A percentile compares a stretch with the other conserved stretches of the same genome.
Conservation (phyloP, 1,139 yeast genomes). For the Nadsonia commutata region DNA sequence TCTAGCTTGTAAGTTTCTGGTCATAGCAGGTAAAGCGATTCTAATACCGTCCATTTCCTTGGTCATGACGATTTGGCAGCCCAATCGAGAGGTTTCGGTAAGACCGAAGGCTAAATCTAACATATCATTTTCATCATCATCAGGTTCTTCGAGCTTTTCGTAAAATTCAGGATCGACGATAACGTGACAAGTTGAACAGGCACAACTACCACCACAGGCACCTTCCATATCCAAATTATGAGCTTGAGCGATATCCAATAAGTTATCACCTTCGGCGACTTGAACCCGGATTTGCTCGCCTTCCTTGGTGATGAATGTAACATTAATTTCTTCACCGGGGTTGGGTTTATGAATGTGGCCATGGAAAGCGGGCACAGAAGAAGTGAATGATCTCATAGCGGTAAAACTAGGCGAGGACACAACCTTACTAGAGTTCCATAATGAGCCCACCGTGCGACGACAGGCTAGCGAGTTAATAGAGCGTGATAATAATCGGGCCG, state of each 20-base stretch:
- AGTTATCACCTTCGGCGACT: conserved; percentile 83
- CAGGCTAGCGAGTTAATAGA: not conserved
- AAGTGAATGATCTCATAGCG: conserved; percentile 9
- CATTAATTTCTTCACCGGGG: conserved; percentile 83
- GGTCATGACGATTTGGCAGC: conserved; percentile 84
- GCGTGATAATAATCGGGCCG: not conserved
- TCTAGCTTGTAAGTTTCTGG: conserved; percentile 70
- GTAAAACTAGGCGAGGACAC: not conserved
- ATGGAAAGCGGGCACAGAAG: conserved; percentile 27
- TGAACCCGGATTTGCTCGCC: conserved; percentile 72
- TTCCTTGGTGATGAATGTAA: conserved; percentile 85
- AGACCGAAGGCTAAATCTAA: conserved; percentile 92
- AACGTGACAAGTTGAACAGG: conserved; percentile 94
- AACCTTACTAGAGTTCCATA: not conserved
- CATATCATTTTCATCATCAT: conserved; percentile 97
- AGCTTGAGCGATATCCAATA: conserved; percentile 91
- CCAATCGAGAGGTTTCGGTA: conserved; percentile 82
- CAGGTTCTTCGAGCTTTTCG: conserved; percentile 86
- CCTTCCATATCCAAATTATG: conserved; percentile 92
- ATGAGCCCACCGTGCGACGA: not conserved
- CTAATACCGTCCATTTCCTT: conserved; percentile 85
- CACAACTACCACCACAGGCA: conserved; percentile 98
- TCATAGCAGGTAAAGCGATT: conserved; percentile 96
- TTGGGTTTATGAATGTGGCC: conserved; percentile 85
- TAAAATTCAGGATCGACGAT: conserved; percentile 91